phyloP scores from a whole-genome alignment of 352 stramenopile species.

The Peronospora farinosa region DNA sequence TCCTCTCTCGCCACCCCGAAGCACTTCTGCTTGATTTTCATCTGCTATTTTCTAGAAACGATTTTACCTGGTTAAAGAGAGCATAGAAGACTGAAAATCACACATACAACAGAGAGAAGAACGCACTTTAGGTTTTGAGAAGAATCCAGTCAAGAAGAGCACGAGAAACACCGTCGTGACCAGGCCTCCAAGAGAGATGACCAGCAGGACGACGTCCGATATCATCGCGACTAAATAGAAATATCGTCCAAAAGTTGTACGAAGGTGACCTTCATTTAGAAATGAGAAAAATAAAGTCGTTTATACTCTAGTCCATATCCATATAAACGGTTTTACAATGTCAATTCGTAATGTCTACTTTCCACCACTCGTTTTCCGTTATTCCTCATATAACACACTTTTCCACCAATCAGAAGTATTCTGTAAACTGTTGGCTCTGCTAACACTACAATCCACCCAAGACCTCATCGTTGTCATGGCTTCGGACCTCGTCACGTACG shows the following conservation, averaged over 20 bases:
- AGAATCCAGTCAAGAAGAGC: constrained; percentile 67
- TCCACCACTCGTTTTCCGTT: background rate
- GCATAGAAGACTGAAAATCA: background rate
- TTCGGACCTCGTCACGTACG: constrained; percentile 66
- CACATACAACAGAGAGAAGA: background rate
- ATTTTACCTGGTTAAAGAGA: constrained; percentile 4
- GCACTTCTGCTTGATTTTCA: constrained; percentile 27
- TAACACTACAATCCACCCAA: background rate
- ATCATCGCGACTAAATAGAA: constrained; percentile 23
- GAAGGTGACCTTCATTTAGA: background rate
- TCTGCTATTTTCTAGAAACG: constrained; percentile 29
- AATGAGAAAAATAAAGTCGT: background rate
- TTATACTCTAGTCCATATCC: no score
- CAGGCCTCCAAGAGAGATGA: constrained; percentile 46
- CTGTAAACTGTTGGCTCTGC: background rate
- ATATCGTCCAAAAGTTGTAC: background rate
- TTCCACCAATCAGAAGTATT: background rate
- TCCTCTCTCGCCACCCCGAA: constrained; percentile 36
- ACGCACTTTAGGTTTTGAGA: constrained; percentile 33
- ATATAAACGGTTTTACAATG: no score
- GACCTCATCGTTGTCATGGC: constrained; percentile 16
- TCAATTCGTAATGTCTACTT: background rate
- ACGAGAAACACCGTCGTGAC: constrained; percentile 42
- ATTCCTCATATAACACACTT: background rate
- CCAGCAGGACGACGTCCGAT: constrained; percentile 52